Base-by-base conservation (phyloP, 768 basidiomycete species). In the Amanita pseudoporphyria region DNA sequence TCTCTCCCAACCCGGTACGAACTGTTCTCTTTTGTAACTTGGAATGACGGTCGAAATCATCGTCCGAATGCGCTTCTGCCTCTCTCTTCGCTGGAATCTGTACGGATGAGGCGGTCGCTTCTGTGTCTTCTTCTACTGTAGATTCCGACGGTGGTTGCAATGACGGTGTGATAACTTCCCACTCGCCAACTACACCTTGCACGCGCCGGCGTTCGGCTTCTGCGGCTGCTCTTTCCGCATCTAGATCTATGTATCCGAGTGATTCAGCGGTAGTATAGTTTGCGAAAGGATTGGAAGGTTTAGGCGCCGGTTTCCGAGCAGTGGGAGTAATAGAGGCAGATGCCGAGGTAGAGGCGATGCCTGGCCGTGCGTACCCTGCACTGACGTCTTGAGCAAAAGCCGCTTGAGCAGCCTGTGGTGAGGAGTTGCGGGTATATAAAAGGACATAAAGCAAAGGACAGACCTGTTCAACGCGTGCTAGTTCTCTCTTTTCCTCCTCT, bases 201-300 rank as follows among this genome's bases (percentile, higher is more conserved):
- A 69, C 76, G 42, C 71, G 73, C 19, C 77, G 72, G 38, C 76
- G 69, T 47, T 81, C 77, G 2, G 73, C 69, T 58, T 84, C 83
- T 0, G 76, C 78, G n/a, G 71, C 70, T 24, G 75, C 58, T 46
- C 76, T 69, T 51, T 86, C 87, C 6, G 71, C 81, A 53, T 90
- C 87, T 1, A 84, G 84, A 58, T 95, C 93, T 9, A 58, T 70
- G 58, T 78, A 84, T 1, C 94, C 94, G 1, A 98, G 73, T 1
- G 83, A 87, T 42, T 78, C 83, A 0, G 95, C 84, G 0, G 91
- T 92, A 9, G 89, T 81, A 64, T 98, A 99, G 63, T 95, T 86
- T 1, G 84, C 74, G 53, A 78, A 82, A n/a, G 76, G 78, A 57
- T 83, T 79, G 1, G 79, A 71, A 9, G 81, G 73, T 60, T 78